Evolutionary conservation across 352 stramenopile genomes (phyloP), one percentile per base, ranked within the genome.

Genomic region (Plasmopara viticola): DNA sequence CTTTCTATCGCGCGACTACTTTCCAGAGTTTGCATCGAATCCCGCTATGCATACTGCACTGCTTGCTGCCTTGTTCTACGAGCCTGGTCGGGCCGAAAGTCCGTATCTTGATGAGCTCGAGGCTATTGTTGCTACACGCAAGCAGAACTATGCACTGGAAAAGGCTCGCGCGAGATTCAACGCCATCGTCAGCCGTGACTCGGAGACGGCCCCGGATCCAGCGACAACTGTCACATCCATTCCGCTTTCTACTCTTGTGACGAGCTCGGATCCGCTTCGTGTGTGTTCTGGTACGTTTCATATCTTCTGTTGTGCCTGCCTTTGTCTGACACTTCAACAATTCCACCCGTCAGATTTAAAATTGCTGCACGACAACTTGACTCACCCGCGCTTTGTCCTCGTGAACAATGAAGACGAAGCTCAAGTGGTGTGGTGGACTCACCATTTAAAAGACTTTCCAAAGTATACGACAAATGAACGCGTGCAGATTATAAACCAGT

Each of bases 401-500:
- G 64, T 78, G 40, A 57, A 77, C 45, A 66, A 63, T 38, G 62
- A 82, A 43, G 56, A 65, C 5, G 71, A 76, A 8, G 68, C 71
- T 3, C 67, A 82, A 37, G 57, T 82, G 10, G 58, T 82, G 39
- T 82, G 71, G 71, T 60, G 63, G 5, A 82, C 71, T 29, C 62
- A 60, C 13, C 71, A 82, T 51, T 61, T 82, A n/a, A 82, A 78
- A 44, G 63, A 82, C 57, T 82, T 76, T 43, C 58, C 63, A 1
- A 64, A 68, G 50, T 75, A 77, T 41, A 62, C 64, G 6, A 56
- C 53, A 6, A 72, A 82, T 45, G 62, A 69, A 33, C 62, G 64
- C 13, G 63, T 82, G 13, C 63, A 70, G 48, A 69, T 82, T 42
- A 77, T 82, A 38, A 82, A 82, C 54, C 71, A 78, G 56, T 82